Evolutionary conservation across 2,329 filamentous ascomycete species (phyloP), one percentile per base, ranked within the genome.

Genomic region (Neofusicoccum kwambonambiense): DNA sequence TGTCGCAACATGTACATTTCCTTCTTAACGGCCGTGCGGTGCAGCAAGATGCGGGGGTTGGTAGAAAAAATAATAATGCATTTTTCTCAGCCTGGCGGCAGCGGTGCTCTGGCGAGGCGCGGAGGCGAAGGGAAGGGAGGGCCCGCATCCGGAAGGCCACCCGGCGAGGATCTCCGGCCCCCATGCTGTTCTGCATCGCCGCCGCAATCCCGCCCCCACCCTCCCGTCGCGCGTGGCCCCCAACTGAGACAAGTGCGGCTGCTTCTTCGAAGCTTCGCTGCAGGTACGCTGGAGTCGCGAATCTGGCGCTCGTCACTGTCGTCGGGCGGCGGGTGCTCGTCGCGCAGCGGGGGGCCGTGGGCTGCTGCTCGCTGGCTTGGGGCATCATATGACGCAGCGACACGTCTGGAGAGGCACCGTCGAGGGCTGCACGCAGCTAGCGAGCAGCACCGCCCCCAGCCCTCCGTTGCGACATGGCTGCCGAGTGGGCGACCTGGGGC

Each of bases 131-230:
- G 22, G 22, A 22, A 22, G 22, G 22, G 22, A 22, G 22, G 22
- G 22, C 27, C 27, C 27, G 27, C 27, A 60, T 27, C 13, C 27
- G 42, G 56, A 19, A 47, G 31, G 56, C 37, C n/a, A 47, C 13
- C 41, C 50, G 50, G 31, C 4, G 22, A 8, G 47, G 47, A 50
- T 50, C 47, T 50, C 17, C 27, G 47, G 47, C 47, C 47, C 47
- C 47, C 47, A 50, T 34, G 27, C 37, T 39, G 37, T 39, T 39
- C 6, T 41, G 19, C 45, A 49, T 17, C 45, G 19, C 7, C 45
- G 45, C 45, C 51, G 51, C 51, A 56, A 41, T 41, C 37, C 54
- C 39, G 54, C 54, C 54, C 39, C 54, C 54, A 58, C 54, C 35
- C 45, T 51, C 22, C 22, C 27, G 34, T 11, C 27, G 51, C 19